Evolutionary conservation across 768 basidiomycete species (phyloP), one percentile per base, ranked within the genome.

Genomic region (Boletus vinaceobasis): DNA sequence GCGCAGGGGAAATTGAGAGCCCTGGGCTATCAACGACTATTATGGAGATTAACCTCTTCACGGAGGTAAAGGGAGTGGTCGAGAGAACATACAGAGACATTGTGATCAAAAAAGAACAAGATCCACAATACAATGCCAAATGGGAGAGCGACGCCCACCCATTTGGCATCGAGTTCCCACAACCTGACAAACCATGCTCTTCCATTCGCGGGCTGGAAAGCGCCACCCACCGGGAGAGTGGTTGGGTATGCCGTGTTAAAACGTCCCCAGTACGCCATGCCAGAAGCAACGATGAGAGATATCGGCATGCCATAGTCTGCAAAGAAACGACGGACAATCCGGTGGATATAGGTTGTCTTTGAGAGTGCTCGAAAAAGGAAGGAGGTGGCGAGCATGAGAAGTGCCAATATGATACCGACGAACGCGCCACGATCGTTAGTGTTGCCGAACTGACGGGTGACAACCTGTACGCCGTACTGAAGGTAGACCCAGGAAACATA

Each of bases 31-130:
- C 33, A 98, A 69, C 0, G 90, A 93, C 93, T 93, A 58, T 19
- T 49, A 50, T 37, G 21, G 37, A 31, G 27, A 17, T 55, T 17
- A 55, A 45, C 10, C 7, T n/a, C 10, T 21, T 21, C 14, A 48
- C 9, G n/a, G 27, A 14, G 21, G 38, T 13, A 31, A 40, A 36
- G 2, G 9, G 5, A 33, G 44, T 11, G 32, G 31, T 52, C 10
- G 9, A 14, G 52, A 27, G 19, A 27, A 44, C 46, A 73, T 67
- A 91, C 90, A 44, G 92, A 94, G 50, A 94, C 90, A 61, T 95
- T 95, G 60, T 94, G 90, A 59, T 98, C 93, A 61, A 97, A 97
- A 76, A 94, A 94, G 74, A 98, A 96, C 42, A 97, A 73, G 23
- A 96, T 81, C 84, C 90, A 97, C 6, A 98, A 75, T 21, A 93